These are phyloP conservation scores for Suhomyces bolitotheri DNA, from an alignment of 1,139 yeast species.

Conservation along the genomic window DNA sequence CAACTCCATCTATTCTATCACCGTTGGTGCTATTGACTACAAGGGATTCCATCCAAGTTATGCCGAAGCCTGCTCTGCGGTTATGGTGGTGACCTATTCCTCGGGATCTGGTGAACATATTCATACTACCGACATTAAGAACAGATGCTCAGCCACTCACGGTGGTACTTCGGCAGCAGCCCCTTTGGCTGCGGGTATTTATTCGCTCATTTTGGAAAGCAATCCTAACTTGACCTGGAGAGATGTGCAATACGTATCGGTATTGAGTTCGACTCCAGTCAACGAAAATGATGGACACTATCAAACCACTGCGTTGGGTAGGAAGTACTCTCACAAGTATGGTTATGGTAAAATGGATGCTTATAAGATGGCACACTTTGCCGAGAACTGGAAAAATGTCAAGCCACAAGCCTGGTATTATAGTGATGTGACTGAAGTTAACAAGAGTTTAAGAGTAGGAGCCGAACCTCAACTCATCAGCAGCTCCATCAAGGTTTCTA, in stretches of 20 bases:
- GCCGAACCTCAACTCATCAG: slow-evolving; percentile 28
- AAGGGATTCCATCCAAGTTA: slow-evolving; percentile 84
- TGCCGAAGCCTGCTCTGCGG: slow-evolving; percentile 93
- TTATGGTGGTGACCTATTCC: slow-evolving; percentile 91
- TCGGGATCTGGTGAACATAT: slow-evolving; percentile 90
- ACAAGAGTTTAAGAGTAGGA: slow-evolving; percentile 25
- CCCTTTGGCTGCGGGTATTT: slow-evolving; percentile 94
- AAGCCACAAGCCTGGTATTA: slow-evolving; percentile 89
- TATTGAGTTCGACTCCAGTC: slow-evolving; percentile 70
- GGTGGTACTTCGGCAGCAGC: slow-evolving; percentile 99
- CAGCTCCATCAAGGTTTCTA: slow-evolving; percentile 49
- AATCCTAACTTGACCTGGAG: slow-evolving; percentile 94
- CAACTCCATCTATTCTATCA: slow-evolving; percentile 89
- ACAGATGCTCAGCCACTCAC: slow-evolving; percentile 70
- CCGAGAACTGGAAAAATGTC: slow-evolving; percentile 77
- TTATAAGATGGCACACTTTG: slow-evolving; percentile 67
- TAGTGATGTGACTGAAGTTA: slow-evolving; percentile 41
- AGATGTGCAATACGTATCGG: slow-evolving; percentile 84
- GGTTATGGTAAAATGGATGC: slow-evolving; percentile 97
- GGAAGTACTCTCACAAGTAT: slow-evolving; percentile 76
- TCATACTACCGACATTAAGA: slow-evolving; percentile 83
- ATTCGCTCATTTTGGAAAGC: slow-evolving; percentile 75
- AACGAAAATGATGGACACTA: slow-evolving; percentile 68
- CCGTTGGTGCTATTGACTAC: slow-evolving; percentile 92
- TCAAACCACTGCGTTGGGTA: slow-evolving; percentile 62